phyloP scores from a whole-genome alignment of 495 filamentous ascomycete species.

The Penicillium riverlandense region DNA sequence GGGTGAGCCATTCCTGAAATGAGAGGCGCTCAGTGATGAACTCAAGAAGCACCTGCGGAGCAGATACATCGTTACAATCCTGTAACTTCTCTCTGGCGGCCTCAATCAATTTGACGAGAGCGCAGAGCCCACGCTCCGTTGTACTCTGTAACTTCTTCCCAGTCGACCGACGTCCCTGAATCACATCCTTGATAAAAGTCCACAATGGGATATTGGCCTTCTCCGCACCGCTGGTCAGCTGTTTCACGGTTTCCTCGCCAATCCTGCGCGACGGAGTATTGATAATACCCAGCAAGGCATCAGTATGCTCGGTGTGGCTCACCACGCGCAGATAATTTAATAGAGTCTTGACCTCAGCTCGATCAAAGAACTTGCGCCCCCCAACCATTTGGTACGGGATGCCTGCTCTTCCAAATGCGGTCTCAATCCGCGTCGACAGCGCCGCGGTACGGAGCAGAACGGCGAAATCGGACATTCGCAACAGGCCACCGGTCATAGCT shows the following conservation, averaged over 20 bases:
- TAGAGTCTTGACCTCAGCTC: constrained; percentile 80
- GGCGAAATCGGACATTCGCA: constrained; percentile 73
- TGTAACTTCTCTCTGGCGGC: constrained; percentile 51
- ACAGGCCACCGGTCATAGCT: constrained; percentile 61
- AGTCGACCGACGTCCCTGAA: constrained; percentile 59
- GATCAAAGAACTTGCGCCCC: constrained; percentile 86
- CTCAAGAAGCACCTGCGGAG: constrained; percentile 64
- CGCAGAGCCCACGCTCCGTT: constrained; percentile 57
- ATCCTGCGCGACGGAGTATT: constrained; percentile 78
- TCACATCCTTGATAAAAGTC: constrained; percentile 60
- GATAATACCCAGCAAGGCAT: constrained; percentile 77
- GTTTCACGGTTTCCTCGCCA: constrained; percentile 70
- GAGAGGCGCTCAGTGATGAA: constrained; percentile 65
- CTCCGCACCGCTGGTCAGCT: constrained; percentile 69
- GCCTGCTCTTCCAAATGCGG: constrained; percentile 74
- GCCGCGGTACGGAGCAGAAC: constrained; percentile 80
- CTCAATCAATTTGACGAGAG: constrained; percentile 56
- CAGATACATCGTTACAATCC: constrained; percentile 37
- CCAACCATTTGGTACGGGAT: constrained; percentile 94
- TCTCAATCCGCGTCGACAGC: constrained; percentile 79
- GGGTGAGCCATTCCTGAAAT: constrained; percentile 66
- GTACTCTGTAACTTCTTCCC: constrained; percentile 62
- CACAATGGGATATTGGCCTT: constrained; percentile 62
- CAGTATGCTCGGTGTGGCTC: constrained; percentile 80
- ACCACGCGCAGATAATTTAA: constrained; percentile 86